These are phyloP conservation scores for Hypoxylon lenormandii DNA, from an alignment of 495 filamentous ascomycete species.

Conservation along the genomic window DNA sequence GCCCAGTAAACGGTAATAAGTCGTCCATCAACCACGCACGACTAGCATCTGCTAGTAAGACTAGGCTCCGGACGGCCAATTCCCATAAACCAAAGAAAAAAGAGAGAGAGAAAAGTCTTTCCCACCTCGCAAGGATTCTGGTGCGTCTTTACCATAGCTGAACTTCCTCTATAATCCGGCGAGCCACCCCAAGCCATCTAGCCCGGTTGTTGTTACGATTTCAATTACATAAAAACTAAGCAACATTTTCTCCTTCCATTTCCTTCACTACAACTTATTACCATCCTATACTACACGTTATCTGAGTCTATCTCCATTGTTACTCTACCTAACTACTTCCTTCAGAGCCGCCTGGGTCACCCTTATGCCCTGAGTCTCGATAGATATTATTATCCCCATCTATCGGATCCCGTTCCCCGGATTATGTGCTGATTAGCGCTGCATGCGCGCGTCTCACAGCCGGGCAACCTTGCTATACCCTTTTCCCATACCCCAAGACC, in stretches of 20 bases:
- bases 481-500: conserved; percentile 6
- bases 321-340: conserved; percentile 41
- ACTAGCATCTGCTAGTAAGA: conserved; percentile 46
- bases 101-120: conserved; percentile 33
- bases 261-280: conserved; percentile 62
- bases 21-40: conserved; percentile 35
- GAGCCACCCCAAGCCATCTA: conserved; percentile 33
- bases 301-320: conserved; percentile 49
- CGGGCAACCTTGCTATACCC: conserved; percentile 23
- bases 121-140: conserved; percentile 28
- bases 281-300: conserved; percentile 56
- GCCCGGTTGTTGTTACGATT: conserved; percentile 51
- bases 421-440: conserved; percentile 66
- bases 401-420: conserved; percentile 63
- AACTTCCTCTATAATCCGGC: conserved; percentile 31
- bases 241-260: conserved; percentile 60
- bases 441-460: conserved; percentile 47
- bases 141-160: conserved; percentile 35
- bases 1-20: conserved; percentile 26
- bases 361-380: conserved; percentile 46
- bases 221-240: conserved; percentile 68
- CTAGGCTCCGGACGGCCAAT: conserved; percentile 39
- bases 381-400: conserved; percentile 60
- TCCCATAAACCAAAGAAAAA: conserved; percentile 25
- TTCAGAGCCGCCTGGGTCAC: conserved; percentile 43